phyloP scores from a whole-genome alignment of 23 red algal species.

The Agarophyton chilense region DNA sequence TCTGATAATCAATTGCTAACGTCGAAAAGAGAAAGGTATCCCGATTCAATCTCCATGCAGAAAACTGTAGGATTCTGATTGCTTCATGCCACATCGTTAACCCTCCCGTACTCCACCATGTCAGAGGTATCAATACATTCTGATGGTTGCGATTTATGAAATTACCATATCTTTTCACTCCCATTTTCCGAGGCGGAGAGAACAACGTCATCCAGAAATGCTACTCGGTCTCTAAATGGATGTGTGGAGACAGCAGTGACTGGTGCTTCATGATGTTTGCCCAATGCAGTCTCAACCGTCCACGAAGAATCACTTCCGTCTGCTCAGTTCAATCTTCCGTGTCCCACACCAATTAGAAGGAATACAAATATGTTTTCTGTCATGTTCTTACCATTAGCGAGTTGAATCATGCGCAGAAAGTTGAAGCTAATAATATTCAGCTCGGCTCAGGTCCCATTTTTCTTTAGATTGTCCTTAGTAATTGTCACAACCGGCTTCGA shows the following conservation, averaged over 20 bases:
- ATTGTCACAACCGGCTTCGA: slow-evolving; percentile 38
- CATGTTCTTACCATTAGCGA: background rate
- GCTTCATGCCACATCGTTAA: slow-evolving; percentile 50
- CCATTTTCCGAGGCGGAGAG: slow-evolving; percentile 32
- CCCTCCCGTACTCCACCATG: slow-evolving; percentile 27
- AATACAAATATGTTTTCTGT: slow-evolving; percentile 6
- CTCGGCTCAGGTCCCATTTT: slow-evolving; percentile 3
- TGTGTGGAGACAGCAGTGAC: slow-evolving; percentile 23
- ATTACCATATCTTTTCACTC: slow-evolving; percentile 44
- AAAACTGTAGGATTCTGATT: slow-evolving; percentile 41
- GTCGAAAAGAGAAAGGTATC: slow-evolving; percentile 32
- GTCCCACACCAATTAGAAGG: background rate
- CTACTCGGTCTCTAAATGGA: slow-evolving; percentile 12
- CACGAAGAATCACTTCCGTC: slow-evolving; percentile 37
- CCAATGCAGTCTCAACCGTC: background rate
- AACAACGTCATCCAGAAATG: slow-evolving; percentile 31
- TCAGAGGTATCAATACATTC: slow-evolving; percentile 13
- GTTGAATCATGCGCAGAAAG: slow-evolving; percentile 3
- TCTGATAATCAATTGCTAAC: slow-evolving; percentile 11
- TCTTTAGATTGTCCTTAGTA: background rate
- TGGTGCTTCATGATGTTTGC: background rate
- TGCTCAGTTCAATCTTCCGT: background rate
- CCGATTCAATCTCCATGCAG: slow-evolving; percentile 4
- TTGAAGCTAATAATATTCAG: slow-evolving; percentile 29
- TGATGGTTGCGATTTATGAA: slow-evolving; percentile 5